Evolutionary conservation across 108 stramenopile species (phyloP), one percentile per base, ranked within the genome.

Genomic region (Cyclotella sp.): DNA sequence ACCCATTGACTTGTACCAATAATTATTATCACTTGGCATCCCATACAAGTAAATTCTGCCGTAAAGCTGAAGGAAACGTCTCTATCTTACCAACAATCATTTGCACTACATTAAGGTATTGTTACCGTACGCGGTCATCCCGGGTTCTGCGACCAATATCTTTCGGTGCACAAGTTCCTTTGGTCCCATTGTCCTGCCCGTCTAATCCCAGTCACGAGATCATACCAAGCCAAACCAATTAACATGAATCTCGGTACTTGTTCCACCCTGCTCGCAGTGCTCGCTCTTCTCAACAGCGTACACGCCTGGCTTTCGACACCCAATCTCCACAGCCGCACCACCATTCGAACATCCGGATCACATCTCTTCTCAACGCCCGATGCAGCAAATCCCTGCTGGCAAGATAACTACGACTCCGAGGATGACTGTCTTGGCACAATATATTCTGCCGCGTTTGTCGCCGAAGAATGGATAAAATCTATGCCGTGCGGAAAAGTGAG

Each of bases 381-480:
- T 60, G 43, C 81, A 64, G 29, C 53, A 14, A 83, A 79, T 62
- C 82, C 82, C 19, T 79, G 78, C 66, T 83, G 82, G 82, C 82
- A 83, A 75, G 82, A 83, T 44, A 72, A 69, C 44, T 83, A 75
- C 44, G 82, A 83, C 57, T 42, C 52, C 18, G 82, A 83, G 0
- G 77, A 83, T 52, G 82, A 83, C 68, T 83, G 82, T 24, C 65
- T 83, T 30, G 71, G 69, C 53, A 83, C 82, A 27, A 59, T 43
- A 15, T 83, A 79, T 63, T 83, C 82, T 34, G 75, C 82, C 13
- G 55, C 72, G 6, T 83, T 83, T 62, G 78, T 83, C 44, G 78
- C 82, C 9, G 78, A 83, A 44, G 76, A 83, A 46, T 83, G 82
- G 82, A 79, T 83, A 43, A 83, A 83, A 61, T 75, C 73, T 26